Conservation (phyloP, 208 protist genomes). For the Phytomonas francai region DNA sequence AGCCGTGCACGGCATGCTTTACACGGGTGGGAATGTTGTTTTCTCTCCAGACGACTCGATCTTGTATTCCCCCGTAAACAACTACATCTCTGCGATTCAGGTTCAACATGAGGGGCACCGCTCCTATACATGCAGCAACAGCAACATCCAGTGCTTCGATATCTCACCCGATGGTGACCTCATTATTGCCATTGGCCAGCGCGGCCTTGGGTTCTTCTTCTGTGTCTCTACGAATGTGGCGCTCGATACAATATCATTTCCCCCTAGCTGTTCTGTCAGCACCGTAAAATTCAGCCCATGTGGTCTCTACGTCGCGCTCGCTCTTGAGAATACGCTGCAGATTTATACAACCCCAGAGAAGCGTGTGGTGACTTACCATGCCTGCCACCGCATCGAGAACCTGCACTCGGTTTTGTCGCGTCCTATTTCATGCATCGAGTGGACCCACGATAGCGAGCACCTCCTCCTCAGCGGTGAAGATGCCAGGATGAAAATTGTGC, state of each 20-base stretch:
- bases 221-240: slow-evolving; percentile 75
- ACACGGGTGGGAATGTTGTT: slow-evolving; percentile 85
- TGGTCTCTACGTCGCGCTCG: slow-evolving; percentile 80
- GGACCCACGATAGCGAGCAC: slow-evolving; percentile 78
- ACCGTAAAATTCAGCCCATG: slow-evolving; percentile 84
- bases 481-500: slow-evolving; percentile 85
- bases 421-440: slow-evolving; percentile 74
- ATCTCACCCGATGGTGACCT: slow-evolving; percentile 81
- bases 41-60: slow-evolving; percentile 76
- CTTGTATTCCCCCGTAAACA: slow-evolving; percentile 85
- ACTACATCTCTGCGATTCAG: slow-evolving; percentile 75
- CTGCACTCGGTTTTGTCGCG: slow-evolving; percentile 69
- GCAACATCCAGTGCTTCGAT: slow-evolving; percentile 85
- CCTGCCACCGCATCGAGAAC: slow-evolving; percentile 84
- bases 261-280: slow-evolving; percentile 52
- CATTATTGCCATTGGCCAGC: slow-evolving; percentile 58
- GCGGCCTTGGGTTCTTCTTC: slow-evolving; percentile 87
- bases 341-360: slow-evolving; percentile 77
- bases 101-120: slow-evolving; percentile 69
- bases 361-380: slow-evolving; percentile 80
- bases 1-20: slow-evolving; percentile 88
- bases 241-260: slow-evolving; percentile 85
- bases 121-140: slow-evolving; percentile 82
- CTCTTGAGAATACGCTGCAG: slow-evolving; percentile 81
- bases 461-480: slow-evolving; percentile 82